These are phyloP conservation scores for Dimocarpus longan DNA, from an alignment of 345 rosid genomes.

Conservation along the genomic window DNA sequence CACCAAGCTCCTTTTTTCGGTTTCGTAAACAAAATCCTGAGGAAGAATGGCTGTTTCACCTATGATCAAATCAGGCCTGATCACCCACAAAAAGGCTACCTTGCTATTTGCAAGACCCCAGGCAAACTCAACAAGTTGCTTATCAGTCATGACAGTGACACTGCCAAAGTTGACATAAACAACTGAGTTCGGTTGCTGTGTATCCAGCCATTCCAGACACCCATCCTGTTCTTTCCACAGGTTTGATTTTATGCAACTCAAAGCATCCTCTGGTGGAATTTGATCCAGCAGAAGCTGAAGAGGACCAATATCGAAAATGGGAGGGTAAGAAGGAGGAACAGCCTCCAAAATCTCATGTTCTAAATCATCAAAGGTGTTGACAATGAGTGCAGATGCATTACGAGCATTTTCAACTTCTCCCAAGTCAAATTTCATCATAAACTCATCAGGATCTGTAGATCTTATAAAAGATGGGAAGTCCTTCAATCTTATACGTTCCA, in stretches of 20 bases:
- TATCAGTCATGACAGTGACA: constrained; percentile 1
- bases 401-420: background rate
- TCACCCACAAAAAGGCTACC: constrained; percentile 21
- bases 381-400: constrained; percentile 18
- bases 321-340: constrained; percentile 8
- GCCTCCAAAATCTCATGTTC: constrained; percentile 20
- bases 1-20: background rate
- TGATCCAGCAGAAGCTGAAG: constrained; percentile 13
- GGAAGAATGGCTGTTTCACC: constrained; percentile 26
- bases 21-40: background rate
- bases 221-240: background rate
- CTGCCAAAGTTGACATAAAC: constrained; percentile 2
- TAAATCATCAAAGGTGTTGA: constrained; percentile 17
- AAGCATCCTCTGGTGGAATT: background rate
- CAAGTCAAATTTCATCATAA: constrained; percentile 9
- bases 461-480: constrained; percentile 26
- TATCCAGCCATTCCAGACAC: constrained; percentile 3
- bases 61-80: constrained; percentile 18
- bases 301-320: constrained; percentile 8
- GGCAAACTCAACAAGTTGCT: constrained; percentile 23
- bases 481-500: constrained; percentile 19
- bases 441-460: constrained; percentile 20
- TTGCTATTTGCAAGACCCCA: constrained; percentile 26
- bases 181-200: background rate
- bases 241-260: background rate